Base-by-base conservation (phyloP, 2,329 filamentous ascomycete genomes). In the Paraconiothyrium brasiliense region DNA sequence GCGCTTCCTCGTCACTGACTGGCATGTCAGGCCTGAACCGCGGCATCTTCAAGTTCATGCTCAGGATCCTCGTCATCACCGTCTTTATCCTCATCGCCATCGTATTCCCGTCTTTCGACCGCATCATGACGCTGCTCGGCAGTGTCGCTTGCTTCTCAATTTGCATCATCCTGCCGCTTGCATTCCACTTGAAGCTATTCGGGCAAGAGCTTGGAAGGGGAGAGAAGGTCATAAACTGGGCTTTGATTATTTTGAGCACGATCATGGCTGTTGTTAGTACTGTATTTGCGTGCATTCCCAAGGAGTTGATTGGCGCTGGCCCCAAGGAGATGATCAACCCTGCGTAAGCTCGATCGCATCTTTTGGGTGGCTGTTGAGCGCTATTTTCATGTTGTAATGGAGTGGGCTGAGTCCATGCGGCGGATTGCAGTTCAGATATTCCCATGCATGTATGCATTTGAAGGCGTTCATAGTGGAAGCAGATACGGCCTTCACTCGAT, bases 161-260 rank as follows among this genome's bases (percentile, higher is more conserved):
- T 67, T 98, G 94, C 79, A 89, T 98, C 67, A 93, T 97, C 78
- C 84, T 99, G 54, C 95, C 94, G 0, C 82, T 97, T 35, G 86
- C 89, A 4, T 98, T 99, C 75, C 93, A 98, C 74, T 81, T 98
- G 59, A 97, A 94, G 80, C 87, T 98, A 1, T 98, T 97, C 76
- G 88, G 89, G 50, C 85, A 88, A 54, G 89, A 94, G 62, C 87
- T 97, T 49, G 81, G 84, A 0, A 67, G 77, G 0, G 75, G 76
- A 24, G 92, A 97, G 79, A 89, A 87, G 70, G 76, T 87, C 4
- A 67, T 91, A 48, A 89, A 90, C 70, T 94, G 88, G 84, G 75
- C 82, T 16, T 79, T 97, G 68, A 89, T 97, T 72, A 76, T 87
- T 5, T 72, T 92, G 13, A 95, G 92, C 59, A 84, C 86, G 0